Evolutionary conservation across 2,329 filamentous ascomycete species (phyloP), one percentile per base, ranked within the genome.

Genomic region (Talaromyces sp.): DNA sequence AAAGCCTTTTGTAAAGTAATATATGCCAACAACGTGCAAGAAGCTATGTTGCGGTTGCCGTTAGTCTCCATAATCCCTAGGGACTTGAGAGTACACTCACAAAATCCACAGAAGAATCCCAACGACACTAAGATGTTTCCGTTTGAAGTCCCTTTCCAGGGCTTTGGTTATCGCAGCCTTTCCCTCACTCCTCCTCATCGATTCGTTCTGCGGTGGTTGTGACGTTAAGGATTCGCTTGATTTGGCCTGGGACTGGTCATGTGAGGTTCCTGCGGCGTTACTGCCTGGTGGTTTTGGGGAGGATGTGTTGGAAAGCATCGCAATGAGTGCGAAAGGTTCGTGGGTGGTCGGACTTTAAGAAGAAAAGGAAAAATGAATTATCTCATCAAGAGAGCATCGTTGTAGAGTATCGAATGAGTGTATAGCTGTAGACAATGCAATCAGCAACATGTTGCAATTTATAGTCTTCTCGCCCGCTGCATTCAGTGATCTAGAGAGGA

Each of bases 1-100:
- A 74, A 99, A 99, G 37, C 94, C 94, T 71, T 88, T 91, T 25
- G 91, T 96, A 76, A 99, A 99, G 70, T 97, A 88, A 70, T 89
- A 89, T 66, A 97, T 87, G 60, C 91, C 93, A 36, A 88, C 78
- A 46, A 83, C 79, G 71, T 99, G 94, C 40, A 97, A 81, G 63
- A 82, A 67, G 62, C 84, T 87, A 65, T 36, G 48, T 10, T 33
- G 21, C 6, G 19, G 39, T 21, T 3, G n/a, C 5, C 7, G 10
- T 52, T 28, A 52, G 48, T 28, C 35, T 22, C 21, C 7, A 28
- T 7, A 7, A 25, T n/a, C 48, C 15, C 15, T 2, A 10, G 7
- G 4, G 7, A 28, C 2, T 39, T 21, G 28, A 17, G 4, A 7
- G 4, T 36, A 28, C 21, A 69, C 73, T 74, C 66, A 76, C 74